These are phyloP conservation scores for Gastrodia elata DNA, from an alignment of 106 monocot genomes.

Conservation along the genomic window DNA sequence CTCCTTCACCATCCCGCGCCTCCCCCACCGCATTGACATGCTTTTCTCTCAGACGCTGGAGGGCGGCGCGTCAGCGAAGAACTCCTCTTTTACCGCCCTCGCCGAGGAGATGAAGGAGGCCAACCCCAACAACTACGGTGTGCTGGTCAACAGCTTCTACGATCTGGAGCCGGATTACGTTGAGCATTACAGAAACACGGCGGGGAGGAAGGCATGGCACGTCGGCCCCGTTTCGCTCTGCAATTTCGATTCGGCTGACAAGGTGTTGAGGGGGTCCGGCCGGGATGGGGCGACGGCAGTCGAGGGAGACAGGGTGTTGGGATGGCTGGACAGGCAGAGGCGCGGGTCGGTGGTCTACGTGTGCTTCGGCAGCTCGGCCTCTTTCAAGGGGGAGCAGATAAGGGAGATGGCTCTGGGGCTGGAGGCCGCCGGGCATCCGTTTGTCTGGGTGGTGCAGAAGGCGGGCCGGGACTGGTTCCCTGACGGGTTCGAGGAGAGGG, in stretches of 20 bases:
- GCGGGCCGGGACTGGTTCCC: background rate
- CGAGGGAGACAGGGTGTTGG: background rate
- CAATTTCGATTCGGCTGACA: background rate
- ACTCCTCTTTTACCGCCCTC: background rate
- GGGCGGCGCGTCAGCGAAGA: background rate
- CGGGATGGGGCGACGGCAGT: no score
- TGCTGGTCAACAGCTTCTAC: constrained; percentile 17
- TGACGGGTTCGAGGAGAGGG: constrained; percentile 6
- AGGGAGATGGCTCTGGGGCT: constrained; percentile 18
- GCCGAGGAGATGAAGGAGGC: background rate
- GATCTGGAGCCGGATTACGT: constrained; percentile 11
- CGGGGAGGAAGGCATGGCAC: constrained; percentile 6
- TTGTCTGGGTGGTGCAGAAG: constrained; percentile 10
- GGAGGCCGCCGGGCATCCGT: constrained; percentile 13
- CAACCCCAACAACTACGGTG: constrained; percentile 3
- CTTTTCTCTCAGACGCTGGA: background rate
- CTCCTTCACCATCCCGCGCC: background rate
- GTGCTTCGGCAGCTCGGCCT: constrained; percentile 8
- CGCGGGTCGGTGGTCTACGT: constrained; percentile 15
- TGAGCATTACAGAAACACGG: background rate
- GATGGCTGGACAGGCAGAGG: constrained; percentile 6
- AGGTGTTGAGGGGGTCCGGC: background rate
- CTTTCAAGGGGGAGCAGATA: background rate
- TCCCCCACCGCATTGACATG: constrained; percentile 11
- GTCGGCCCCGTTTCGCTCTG: constrained; percentile 5